A percentile compares a stretch with the other conserved stretches of the same genome.
These are phyloP conservation scores for Talaromyces adpressus DNA, from an alignment of 495 filamentous ascomycete genomes.

Conservation along the genomic window DNA sequence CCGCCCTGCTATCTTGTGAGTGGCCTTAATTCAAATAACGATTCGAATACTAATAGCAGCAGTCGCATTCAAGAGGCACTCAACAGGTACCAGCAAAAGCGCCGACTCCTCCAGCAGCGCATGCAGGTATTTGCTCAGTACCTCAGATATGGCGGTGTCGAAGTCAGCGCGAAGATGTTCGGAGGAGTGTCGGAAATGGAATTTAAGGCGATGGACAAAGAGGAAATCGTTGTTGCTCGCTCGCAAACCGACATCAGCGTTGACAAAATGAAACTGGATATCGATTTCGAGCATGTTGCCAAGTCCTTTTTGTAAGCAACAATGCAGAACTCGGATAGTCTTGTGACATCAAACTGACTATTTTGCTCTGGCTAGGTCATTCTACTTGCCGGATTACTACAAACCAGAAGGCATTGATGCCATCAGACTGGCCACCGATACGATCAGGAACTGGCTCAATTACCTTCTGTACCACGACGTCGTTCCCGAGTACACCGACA, in stretches of 20 bases:
- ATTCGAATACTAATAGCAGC: background rate
- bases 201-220: slow-evolving; percentile 47
- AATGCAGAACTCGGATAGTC: background rate
- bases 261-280: slow-evolving; percentile 46
- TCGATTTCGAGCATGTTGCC: slow-evolving; percentile 74
- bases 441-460: slow-evolving; percentile 81
- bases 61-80: slow-evolving; percentile 84
- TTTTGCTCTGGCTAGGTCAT: slow-evolving; percentile 24
- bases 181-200: slow-evolving; percentile 49
- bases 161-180: slow-evolving; percentile 58
- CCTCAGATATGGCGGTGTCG: slow-evolving; percentile 77
- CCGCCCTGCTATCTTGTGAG: slow-evolving; percentile 35
- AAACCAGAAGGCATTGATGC: slow-evolving; percentile 37
- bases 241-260: slow-evolving; percentile 20
- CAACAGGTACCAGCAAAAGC: slow-evolving; percentile 67
- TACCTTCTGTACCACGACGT: slow-evolving; percentile 81
- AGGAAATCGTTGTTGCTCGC: slow-evolving; percentile 49
- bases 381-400: slow-evolving; percentile 37
- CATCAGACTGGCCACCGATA: slow-evolving; percentile 45
- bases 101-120: slow-evolving; percentile 59
- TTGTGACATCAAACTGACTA: background rate
- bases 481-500: slow-evolving; percentile 67
- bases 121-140: slow-evolving; percentile 69
- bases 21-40: background rate
- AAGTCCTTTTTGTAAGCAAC: slow-evolving; percentile 68